A percentile compares a stretch with the other conserved stretches of the same genome.
Evolutionary conservation across 2,329 filamentous ascomycete genomes (phyloP).

Genomic region (Trichoderma atroviride): DNA sequence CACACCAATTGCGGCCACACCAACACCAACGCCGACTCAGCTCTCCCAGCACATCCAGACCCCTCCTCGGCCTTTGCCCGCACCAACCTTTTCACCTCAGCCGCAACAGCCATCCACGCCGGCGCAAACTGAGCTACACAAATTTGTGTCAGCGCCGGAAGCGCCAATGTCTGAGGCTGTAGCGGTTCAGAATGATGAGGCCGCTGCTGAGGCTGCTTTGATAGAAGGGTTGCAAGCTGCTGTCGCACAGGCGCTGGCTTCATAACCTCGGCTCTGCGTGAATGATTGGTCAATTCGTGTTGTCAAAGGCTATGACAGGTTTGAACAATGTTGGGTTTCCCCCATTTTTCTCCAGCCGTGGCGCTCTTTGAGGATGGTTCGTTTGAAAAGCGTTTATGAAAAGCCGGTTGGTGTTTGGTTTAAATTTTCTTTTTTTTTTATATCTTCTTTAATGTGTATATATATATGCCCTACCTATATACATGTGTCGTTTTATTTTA

Average conservation of each 20-base stretch:
- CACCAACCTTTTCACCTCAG: constrained; percentile 28
- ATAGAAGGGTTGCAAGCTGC: constrained; percentile 42
- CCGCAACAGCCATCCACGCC: constrained; percentile 24
- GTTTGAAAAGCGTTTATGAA: not conserved
- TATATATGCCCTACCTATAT: not conserved
- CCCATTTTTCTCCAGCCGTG: not conserved
- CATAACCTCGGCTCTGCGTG: not conserved
- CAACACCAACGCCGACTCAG: constrained; percentile 26
- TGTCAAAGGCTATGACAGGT: not conserved
- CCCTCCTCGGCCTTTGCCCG: constrained; percentile 25
- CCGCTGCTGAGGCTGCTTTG: constrained; percentile 41
- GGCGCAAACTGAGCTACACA: constrained; percentile 16
- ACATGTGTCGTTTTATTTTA: not conserved
- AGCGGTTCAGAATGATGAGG: constrained; percentile 35
- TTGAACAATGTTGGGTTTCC: not conserved
- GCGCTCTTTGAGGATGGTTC: not conserved
- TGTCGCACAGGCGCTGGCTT: constrained; percentile 36
- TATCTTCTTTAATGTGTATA: not conserved
- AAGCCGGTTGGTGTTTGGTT: not conserved
- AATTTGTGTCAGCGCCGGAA: constrained; percentile 31
- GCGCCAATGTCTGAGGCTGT: constrained; percentile 33
- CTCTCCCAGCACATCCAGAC: constrained; percentile 13
- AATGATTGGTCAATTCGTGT: not conserved
- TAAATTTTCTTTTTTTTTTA: not conserved
- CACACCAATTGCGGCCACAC: constrained; percentile 15